Conservation (phyloP, 129 eudicot genomes). For the Helichrysum umbraculigerum region DNA sequence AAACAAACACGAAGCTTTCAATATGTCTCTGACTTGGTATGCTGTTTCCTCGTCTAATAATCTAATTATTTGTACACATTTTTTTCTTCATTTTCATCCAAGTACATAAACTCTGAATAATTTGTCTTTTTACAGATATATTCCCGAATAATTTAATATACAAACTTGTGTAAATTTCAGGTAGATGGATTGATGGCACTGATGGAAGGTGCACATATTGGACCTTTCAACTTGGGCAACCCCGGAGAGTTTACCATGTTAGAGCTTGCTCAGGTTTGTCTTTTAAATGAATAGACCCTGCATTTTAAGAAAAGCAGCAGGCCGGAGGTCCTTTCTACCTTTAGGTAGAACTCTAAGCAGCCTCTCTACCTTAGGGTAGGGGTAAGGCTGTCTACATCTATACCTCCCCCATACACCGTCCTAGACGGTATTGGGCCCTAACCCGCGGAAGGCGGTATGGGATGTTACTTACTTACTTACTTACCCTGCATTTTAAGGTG, state of each 20-base stretch:
- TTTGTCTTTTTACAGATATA: background rate
- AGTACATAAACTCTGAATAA: background rate
- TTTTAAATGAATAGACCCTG: background rate
- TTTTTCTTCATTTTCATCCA: background rate
- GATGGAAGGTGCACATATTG: constrained; percentile 83
- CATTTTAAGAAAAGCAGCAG: too few relatives aligned
- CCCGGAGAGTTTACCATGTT: constrained; percentile 91
- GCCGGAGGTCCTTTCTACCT: too few relatives aligned
- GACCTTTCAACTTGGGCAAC: constrained; percentile 84
- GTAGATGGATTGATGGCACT: constrained; percentile 71
- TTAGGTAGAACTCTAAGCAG: too few relatives aligned
- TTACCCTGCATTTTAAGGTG: background rate
- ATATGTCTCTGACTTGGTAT: constrained; percentile 79
- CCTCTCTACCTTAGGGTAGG: too few relatives aligned
- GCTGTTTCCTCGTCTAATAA: constrained; percentile 12
- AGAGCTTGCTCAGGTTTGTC: constrained; percentile 78
- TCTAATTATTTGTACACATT: background rate
- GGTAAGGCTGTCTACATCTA: too few relatives aligned
- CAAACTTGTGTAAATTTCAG: constrained; percentile 29
- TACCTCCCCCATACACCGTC: too few relatives aligned
- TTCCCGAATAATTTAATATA: background rate
- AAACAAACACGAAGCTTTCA: constrained; percentile 82
- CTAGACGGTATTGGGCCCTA: too few relatives aligned
- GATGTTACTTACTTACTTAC: too few relatives aligned
- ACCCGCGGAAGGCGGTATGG: too few relatives aligned